Evolutionary conservation across 129 eudicot genomes (phyloP).

Genomic region (Flaveria trinervia): DNA sequence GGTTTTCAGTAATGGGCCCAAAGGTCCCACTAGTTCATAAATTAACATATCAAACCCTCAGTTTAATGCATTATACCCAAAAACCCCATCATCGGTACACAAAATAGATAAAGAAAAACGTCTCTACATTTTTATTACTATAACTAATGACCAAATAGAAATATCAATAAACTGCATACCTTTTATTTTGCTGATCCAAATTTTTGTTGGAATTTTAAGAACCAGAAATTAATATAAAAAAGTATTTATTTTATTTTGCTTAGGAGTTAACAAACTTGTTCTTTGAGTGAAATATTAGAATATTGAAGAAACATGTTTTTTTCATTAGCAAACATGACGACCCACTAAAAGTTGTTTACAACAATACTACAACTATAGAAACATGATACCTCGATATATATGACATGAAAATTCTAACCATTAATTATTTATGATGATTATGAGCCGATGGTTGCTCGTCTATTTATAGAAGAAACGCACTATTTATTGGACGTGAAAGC

Average conservation of each 20-base stretch:
- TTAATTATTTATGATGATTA: neutral
- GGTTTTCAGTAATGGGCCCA: constrained; percentile 16
- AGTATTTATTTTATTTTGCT: neutral
- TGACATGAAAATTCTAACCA: neutral
- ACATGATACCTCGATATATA: neutral
- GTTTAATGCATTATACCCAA: neutral
- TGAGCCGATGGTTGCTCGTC: neutral
- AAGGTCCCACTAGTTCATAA: constrained; percentile 10
- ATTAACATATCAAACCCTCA: neutral
- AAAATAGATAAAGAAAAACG: neutral
- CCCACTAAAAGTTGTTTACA: neutral
- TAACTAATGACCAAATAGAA: neutral
- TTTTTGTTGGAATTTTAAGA: neutral
- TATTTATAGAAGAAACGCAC: neutral
- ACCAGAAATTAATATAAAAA: neutral
- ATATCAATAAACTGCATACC: neutral
- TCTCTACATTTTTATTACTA: neutral
- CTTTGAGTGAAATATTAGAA: neutral
- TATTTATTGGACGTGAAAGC: neutral
- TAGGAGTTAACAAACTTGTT: neutral
- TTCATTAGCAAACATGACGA: neutral
- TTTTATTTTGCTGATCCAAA: neutral
- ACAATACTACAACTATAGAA: neutral
- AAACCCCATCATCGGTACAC: neutral
- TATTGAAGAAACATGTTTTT: neutral